A percentile compares a stretch with the other conserved stretches of the same genome.
Conservation (phyloP, 2,329 filamentous ascomycete genomes). For the Ilyonectria robusta region DNA sequence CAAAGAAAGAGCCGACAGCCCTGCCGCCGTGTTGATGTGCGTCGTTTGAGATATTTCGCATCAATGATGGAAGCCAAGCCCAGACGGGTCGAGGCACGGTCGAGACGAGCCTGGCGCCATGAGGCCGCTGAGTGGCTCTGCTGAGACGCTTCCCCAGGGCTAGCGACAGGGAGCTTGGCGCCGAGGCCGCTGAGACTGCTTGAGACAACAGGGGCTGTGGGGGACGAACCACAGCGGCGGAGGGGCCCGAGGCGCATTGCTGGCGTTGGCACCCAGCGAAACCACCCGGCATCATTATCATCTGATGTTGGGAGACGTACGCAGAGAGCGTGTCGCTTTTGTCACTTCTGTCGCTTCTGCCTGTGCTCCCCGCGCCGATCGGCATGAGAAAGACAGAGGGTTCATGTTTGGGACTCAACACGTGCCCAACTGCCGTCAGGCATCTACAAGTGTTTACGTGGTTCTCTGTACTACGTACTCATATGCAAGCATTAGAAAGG, state of each 20-base stretch:
- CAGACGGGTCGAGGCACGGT: background rate
- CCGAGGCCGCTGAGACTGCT: conserved; percentile 16
- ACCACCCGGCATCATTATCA: conserved; percentile 20
- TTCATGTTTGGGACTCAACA: background rate
- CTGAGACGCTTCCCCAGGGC: background rate
- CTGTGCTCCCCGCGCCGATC: background rate
- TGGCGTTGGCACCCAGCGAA: conserved; percentile 12
- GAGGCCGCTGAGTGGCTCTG: conserved; percentile 16
- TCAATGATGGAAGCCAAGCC: background rate
- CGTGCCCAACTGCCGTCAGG: background rate
- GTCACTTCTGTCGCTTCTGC: background rate
- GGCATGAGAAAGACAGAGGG: background rate
- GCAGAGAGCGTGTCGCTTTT: background rate
- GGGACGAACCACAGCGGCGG: conserved; percentile 23
- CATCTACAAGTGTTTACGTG: background rate
- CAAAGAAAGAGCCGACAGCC: background rate
- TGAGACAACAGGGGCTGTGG: conserved; percentile 1
- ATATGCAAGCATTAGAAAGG: no score
- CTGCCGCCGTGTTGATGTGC: background rate
- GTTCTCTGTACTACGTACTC: no score
- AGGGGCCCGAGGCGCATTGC: conserved; percentile 17
- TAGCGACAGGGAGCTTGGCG: background rate
- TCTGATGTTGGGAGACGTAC: conserved; percentile 7
- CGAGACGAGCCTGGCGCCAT: conserved; percentile 1
- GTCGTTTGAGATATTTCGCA: background rate